phyloP scores from a whole-genome alignment of 805 yeast genomes.

The Suhomyces prunicola region DNA sequence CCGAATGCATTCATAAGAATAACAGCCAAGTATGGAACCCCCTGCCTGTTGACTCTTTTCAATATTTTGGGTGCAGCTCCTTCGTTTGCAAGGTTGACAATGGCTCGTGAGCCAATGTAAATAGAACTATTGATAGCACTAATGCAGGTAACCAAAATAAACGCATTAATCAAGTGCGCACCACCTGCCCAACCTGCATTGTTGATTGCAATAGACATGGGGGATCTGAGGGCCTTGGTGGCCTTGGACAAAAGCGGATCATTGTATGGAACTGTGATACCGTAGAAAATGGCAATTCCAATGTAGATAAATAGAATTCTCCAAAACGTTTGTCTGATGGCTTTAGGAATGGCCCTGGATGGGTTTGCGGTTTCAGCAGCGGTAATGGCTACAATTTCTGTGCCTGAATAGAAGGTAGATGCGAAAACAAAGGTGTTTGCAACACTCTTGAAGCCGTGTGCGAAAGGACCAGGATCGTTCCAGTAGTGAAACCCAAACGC shows the following conservation, averaged over 20 bases:
- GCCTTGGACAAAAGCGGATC: constrained; percentile 43
- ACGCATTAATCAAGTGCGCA: constrained; percentile 56
- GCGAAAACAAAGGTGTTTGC: constrained; percentile 59
- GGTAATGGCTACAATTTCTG: constrained; percentile 54
- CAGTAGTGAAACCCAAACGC: constrained; percentile 44
- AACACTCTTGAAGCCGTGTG: constrained; percentile 50
- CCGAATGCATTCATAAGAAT: constrained; percentile 54
- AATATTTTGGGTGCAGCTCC: constrained; percentile 59
- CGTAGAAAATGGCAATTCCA: constrained; percentile 53
- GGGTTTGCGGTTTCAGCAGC: constrained; percentile 66
- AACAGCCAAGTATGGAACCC: constrained; percentile 64
- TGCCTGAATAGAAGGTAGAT: constrained; percentile 58
- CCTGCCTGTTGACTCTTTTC: constrained; percentile 49
- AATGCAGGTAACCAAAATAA: constrained; percentile 59
- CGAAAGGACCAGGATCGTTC: constrained; percentile 43
- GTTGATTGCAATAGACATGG: constrained; percentile 37
- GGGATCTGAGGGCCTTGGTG: constrained; percentile 41
- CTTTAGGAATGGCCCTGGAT: constrained; percentile 52
- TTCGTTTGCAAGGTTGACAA: constrained; percentile 60
- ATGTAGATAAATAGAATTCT: constrained; percentile 53
- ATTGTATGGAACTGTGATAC: constrained; percentile 57
- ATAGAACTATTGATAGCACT: constrained; percentile 70
- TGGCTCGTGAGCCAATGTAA: constrained; percentile 65
- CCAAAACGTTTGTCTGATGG: constrained; percentile 54
- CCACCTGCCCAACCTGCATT: constrained; percentile 44